Conservation (phyloP, 2,329 filamentous ascomycete species). For the Fusarium sp. region DNA sequence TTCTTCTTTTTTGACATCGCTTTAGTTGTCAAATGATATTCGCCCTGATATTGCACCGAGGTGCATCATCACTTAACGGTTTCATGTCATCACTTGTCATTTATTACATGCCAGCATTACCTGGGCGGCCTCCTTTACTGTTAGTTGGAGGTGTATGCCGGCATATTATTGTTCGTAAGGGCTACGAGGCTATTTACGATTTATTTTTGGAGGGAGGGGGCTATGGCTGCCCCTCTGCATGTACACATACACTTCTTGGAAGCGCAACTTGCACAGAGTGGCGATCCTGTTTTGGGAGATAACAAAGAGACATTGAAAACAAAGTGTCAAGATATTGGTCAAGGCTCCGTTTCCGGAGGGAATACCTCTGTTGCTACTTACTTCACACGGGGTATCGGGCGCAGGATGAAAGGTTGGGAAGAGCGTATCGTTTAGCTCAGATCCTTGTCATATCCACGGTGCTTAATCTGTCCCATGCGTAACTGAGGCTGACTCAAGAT, state of each 20-base stretch:
- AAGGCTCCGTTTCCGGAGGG: conserved; percentile 11
- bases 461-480: conserved; percentile 25
- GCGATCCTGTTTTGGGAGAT: conserved; percentile 12
- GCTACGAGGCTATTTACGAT: conserved; percentile 3
- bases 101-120: conserved; percentile 24
- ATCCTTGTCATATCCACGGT: conserved; percentile 23
- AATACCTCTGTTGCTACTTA: conserved; percentile 6
- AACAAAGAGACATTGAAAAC: conserved; percentile 16
- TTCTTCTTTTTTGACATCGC: conserved; percentile 37
- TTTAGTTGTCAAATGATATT: conserved; percentile 26
- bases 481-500: conserved; percentile 22
- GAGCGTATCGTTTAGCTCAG: neutral
- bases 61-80: conserved; percentile 29
- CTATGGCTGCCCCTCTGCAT: conserved; percentile 12
- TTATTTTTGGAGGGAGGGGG: conserved; percentile 4
- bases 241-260: conserved; percentile 18
- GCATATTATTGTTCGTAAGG: conserved; percentile 14
- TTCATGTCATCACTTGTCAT: conserved; percentile 30
- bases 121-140: conserved; percentile 5
- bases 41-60: conserved; percentile 22
- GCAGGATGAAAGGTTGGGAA: conserved; percentile 8
- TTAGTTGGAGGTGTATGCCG: conserved; percentile 1
- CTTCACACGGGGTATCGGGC: conserved; percentile 17
- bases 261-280: conserved; percentile 15
- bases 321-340: conserved; percentile 20